Evolutionary conservation across 306 rosid species (phyloP).

Genomic region (Calophaca sinica): DNA sequence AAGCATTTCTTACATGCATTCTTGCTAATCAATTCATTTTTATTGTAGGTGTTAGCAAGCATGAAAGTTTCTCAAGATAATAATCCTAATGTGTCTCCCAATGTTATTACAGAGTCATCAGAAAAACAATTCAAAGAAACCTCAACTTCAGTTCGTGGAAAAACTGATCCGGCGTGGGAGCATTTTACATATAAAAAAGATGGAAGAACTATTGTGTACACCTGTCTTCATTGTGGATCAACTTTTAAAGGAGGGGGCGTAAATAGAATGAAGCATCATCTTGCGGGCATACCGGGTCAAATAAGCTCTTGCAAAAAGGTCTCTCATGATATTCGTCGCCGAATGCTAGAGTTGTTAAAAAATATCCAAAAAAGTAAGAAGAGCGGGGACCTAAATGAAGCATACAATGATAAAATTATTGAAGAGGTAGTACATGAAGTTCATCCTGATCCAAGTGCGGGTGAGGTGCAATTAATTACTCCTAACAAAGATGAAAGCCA

Average conservation of each 20-base stretch:
- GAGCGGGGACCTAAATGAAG: not conserved
- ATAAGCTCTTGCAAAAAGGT: not conserved
- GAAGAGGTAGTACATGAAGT: not conserved
- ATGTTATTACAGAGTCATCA: not conserved
- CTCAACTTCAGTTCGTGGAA: not conserved
- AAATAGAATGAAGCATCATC: not conserved
- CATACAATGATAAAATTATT: too few relatives aligned
- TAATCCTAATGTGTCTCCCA: not conserved
- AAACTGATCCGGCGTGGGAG: not conserved
- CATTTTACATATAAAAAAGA: not conserved
- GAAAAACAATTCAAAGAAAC: not conserved
- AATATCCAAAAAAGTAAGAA: not conserved
- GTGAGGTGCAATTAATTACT: not conserved
- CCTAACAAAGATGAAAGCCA: not conserved
- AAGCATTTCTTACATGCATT: too few relatives aligned
- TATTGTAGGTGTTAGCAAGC: not conserved
- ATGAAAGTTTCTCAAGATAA: not conserved
- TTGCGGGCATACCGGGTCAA: not conserved
- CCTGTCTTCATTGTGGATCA: not conserved
- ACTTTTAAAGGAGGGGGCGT: not conserved
- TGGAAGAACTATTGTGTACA: not conserved
- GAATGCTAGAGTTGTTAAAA: not conserved
- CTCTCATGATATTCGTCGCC: not conserved
- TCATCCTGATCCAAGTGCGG: not conserved
- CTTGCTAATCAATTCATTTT: too few relatives aligned